phyloP scores from a whole-genome alignment of 306 rosid species.

The Cyamopsis tetragonoloba region DNA sequence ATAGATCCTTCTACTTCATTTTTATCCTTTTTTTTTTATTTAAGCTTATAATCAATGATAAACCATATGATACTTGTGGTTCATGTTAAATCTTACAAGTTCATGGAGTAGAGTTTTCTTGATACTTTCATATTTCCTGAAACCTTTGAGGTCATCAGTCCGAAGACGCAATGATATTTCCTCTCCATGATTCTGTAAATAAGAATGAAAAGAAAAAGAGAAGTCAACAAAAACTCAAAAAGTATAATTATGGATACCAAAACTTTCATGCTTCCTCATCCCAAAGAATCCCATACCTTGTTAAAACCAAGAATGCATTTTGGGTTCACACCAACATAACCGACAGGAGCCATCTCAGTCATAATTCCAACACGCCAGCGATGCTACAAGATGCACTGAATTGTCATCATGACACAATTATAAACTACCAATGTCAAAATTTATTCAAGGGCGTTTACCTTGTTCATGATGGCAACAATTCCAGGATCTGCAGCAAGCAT shows the following conservation, averaged over 20 bases:
- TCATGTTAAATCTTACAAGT: slow-evolving; percentile 57
- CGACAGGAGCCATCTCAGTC: slow-evolving; percentile 97
- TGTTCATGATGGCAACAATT: slow-evolving; percentile 87
- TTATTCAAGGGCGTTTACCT: slow-evolving; percentile 40
- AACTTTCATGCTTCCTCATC: neutral
- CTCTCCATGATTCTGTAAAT: slow-evolving; percentile 73
- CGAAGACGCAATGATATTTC: slow-evolving; percentile 96
- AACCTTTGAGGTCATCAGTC: slow-evolving; percentile 92
- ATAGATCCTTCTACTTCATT: neutral
- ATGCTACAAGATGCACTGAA: slow-evolving; percentile 45
- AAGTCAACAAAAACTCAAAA: slow-evolving; percentile 16
- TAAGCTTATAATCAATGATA: neutral
- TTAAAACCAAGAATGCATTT: slow-evolving; percentile 90
- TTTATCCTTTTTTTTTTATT: neutral
- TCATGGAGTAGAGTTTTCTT: slow-evolving; percentile 96
- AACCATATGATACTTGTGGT: neutral
- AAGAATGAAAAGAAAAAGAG: slow-evolving; percentile 13
- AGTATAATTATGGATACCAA: neutral
- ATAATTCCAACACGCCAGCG: slow-evolving; percentile 90
- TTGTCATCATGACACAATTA: slow-evolving; percentile 23
- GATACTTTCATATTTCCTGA: slow-evolving; percentile 79
- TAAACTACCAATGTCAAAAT: neutral
- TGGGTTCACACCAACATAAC: slow-evolving; percentile 91
- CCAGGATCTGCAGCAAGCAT: slow-evolving; percentile 97
- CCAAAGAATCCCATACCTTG: slow-evolving; percentile 49